Conservation (phyloP, 2,329 filamentous ascomycete genomes). For the Xylariaceae sp. region DNA sequence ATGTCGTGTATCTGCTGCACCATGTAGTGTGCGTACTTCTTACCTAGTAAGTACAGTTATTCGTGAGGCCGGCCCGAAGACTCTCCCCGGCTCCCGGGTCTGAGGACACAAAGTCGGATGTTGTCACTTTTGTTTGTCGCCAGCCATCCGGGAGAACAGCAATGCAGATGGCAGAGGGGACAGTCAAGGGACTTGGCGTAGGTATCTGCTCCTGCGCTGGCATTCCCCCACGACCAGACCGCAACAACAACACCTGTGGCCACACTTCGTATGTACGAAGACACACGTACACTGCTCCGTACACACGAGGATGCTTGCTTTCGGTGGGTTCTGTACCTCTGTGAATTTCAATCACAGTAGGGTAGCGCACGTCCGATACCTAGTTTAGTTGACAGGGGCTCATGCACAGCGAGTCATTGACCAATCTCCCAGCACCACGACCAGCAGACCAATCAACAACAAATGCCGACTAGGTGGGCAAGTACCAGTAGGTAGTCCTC, state of each 20-base stretch:
- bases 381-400: constrained; percentile 18
- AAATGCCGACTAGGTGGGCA: constrained; percentile 7
- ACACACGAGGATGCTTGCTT: background rate
- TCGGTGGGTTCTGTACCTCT: background rate
- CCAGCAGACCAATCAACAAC: constrained; percentile 18
- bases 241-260: background rate
- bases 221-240: background rate
- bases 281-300: background rate
- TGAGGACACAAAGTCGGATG: background rate
- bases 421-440: constrained; percentile 20
- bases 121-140: constrained; percentile 9
- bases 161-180: background rate
- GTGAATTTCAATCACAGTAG: constrained; percentile 6
- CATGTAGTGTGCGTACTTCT: background rate
- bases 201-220: background rate
- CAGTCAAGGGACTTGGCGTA: background rate
- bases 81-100: background rate
- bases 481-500: background rate
- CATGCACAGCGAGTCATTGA: constrained; percentile 24
- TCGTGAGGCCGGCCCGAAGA: constrained; percentile 6
- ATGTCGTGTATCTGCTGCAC: background rate
- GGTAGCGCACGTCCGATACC: constrained; percentile 4
- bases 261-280: background rate
- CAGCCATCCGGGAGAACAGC: background rate
- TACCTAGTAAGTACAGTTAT: background rate